phyloP scores from a whole-genome alignment of 164 flowering plant genomes.

The Vitis rotundifolia region DNA sequence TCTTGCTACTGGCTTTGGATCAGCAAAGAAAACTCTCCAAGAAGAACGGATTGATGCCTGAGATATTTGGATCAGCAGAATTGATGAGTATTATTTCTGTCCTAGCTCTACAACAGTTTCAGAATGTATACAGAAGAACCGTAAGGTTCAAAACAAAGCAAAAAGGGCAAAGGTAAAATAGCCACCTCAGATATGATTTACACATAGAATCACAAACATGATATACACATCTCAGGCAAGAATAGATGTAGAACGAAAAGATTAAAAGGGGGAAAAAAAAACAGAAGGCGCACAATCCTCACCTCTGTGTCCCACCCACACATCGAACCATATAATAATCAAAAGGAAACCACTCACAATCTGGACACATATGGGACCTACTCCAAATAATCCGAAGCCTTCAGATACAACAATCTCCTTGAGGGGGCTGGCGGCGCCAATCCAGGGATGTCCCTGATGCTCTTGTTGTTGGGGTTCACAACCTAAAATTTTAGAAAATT shows the following conservation, averaged over 20 bases:
- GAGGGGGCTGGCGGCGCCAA: conserved; percentile 93
- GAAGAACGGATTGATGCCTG: too few species aligned
- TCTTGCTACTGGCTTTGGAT: too few species aligned
- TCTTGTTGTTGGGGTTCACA: conserved; percentile 80
- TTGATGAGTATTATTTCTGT: neutral
- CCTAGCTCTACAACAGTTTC: neutral
- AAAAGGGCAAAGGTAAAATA: neutral
- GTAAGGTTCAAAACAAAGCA: conserved; percentile 10
- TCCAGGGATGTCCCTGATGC: conserved; percentile 87
- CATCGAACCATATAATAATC: neutral
- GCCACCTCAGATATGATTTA: conserved; percentile 21
- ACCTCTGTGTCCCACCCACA: neutral
- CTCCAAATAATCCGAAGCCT: conserved; percentile 15
- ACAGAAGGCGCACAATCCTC: conserved; percentile 6
- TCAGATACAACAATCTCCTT: conserved; percentile 63
- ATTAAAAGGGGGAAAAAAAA: conserved; percentile 2
- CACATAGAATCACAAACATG: conserved; percentile 21
- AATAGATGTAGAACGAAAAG: conserved; percentile 5
- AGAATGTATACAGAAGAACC: conserved; percentile 4
- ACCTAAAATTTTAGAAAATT: conserved; percentile 42
- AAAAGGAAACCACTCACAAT: neutral
- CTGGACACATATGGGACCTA: conserved; percentile 9
- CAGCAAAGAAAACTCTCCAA: too few species aligned
- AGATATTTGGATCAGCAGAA: neutral
- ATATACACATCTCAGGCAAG: conserved; percentile 43